Evolutionary conservation across 2,329 filamentous ascomycete genomes (phyloP).

Genomic region (Pyrenochaeta sp.): DNA sequence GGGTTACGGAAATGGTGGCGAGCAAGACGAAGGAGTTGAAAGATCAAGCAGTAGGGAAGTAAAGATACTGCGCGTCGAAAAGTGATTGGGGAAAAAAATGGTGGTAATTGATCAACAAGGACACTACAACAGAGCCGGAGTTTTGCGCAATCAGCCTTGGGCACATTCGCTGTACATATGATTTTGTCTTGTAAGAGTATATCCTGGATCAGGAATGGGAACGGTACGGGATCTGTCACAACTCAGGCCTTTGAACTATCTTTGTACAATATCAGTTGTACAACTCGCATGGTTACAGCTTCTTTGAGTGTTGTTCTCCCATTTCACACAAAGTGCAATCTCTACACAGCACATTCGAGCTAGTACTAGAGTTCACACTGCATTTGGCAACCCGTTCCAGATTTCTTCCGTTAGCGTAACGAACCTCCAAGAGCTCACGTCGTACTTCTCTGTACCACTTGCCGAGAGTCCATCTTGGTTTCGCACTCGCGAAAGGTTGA

Average conservation of each 20-base stretch:
- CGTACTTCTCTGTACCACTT: no score
- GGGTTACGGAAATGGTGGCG: slow-evolving; percentile 42
- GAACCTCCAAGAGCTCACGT: no score
- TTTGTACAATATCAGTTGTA: not conserved
- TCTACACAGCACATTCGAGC: no score
- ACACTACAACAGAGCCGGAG: not conserved
- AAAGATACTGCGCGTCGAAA: not conserved
- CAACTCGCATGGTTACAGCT: no score
- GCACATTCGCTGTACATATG: slow-evolving; percentile 12
- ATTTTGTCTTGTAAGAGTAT: slow-evolving; percentile 9
- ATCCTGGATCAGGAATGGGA: slow-evolving; percentile 1
- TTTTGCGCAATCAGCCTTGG: not conserved
- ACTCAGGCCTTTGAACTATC: not conserved
- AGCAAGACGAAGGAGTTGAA: slow-evolving; percentile 46
- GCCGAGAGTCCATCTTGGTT: no score
- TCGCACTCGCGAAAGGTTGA: no score
- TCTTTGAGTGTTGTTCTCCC: no score
- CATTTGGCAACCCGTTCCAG: no score
- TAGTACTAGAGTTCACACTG: no score
- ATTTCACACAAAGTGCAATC: no score
- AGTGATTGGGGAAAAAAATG: not conserved
- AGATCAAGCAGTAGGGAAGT: slow-evolving; percentile 29
- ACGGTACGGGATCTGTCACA: slow-evolving; percentile 5
- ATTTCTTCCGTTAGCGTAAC: no score
- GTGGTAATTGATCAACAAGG: not conserved